Conservation (phyloP, 1,284 basidiomycete species). For the Thecaphora thlaspeos region DNA sequence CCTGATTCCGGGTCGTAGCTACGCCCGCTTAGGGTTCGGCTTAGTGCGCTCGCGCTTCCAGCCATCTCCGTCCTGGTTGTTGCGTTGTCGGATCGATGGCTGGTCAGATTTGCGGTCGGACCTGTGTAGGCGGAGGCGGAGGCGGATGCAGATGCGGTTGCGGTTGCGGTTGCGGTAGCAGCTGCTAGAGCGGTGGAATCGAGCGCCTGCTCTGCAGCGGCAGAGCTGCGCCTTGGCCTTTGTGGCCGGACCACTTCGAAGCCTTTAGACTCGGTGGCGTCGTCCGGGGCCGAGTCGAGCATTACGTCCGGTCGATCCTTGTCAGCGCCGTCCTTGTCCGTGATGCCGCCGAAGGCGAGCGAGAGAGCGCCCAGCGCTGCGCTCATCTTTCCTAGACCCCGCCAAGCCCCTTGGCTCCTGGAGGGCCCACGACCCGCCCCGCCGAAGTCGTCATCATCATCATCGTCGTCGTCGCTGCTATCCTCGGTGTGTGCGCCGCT, state of each 20-base stretch:
- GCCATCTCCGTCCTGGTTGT: neutral
- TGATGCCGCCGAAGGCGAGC: slow-evolving; percentile 12
- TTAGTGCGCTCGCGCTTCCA: too few species aligned
- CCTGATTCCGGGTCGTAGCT: slow-evolving; percentile 17
- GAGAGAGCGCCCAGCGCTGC: slow-evolving; percentile 28
- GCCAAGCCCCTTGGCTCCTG: slow-evolving; percentile 30
- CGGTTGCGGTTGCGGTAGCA: neutral
- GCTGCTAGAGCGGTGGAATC: slow-evolving; percentile 32
- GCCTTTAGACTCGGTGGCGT: slow-evolving; percentile 3
- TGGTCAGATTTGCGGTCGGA: too few species aligned
- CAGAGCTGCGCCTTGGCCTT: slow-evolving; percentile 14
- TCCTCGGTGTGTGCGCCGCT: slow-evolving; percentile 5
- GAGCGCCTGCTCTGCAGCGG: slow-evolving; percentile 14
- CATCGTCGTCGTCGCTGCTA: slow-evolving; percentile 16
- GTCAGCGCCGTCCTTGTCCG: neutral
- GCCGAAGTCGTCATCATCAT: slow-evolving; percentile 8
- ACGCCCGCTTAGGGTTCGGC: too few species aligned
- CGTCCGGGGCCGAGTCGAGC: neutral
- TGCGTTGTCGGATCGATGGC: too few species aligned
- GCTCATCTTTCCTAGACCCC: slow-evolving; percentile 43
- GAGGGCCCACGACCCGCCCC: slow-evolving; percentile 6
- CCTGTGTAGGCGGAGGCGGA: too few species aligned
- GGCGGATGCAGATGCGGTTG: too few species aligned
- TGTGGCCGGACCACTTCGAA: slow-evolving; percentile 43
- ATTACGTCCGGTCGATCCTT: neutral